Evolutionary conservation across 495 filamentous ascomycete genomes (phyloP).

Genomic region (Xylaria intraflava): DNA sequence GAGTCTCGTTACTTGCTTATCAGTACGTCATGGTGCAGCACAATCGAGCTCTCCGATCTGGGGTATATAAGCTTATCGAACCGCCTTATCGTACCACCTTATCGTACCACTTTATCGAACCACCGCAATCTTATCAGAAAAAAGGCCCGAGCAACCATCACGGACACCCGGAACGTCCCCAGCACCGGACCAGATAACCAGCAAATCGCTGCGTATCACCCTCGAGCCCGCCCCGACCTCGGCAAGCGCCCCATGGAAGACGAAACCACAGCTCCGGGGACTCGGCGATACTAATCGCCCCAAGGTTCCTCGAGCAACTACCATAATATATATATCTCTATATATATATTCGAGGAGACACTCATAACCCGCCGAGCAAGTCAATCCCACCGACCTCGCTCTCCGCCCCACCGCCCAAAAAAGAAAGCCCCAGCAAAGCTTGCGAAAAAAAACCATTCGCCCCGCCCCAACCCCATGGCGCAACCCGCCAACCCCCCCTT

Average conservation of each 20-base stretch:
- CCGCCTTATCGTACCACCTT: too few species aligned
- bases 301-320: not conserved
- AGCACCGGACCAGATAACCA: too few species aligned
- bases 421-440: not conserved
- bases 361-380: too few species aligned
- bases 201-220: not conserved
- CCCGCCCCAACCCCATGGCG: conserved; percentile 7
- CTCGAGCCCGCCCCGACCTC: not conserved
- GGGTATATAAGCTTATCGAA: conserved; percentile 3
- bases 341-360: too few species aligned
- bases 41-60: not conserved
- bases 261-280: not conserved
- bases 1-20: conserved; percentile 4
- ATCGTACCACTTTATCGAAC: too few species aligned
- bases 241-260: not conserved
- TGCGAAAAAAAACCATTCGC: not conserved
- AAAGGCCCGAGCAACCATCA: too few species aligned
- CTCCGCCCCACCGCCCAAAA: not conserved
- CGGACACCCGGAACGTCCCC: too few species aligned
- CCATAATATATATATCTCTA: not conserved
- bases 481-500: conserved; percentile 32
- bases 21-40: conserved; percentile 7
- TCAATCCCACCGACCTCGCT: too few species aligned
- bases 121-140: too few species aligned
- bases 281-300: not conserved